These are phyloP conservation scores for Sclerotinia glacialis DNA, from an alignment of 2,329 filamentous ascomycete species.

Conservation along the genomic window DNA sequence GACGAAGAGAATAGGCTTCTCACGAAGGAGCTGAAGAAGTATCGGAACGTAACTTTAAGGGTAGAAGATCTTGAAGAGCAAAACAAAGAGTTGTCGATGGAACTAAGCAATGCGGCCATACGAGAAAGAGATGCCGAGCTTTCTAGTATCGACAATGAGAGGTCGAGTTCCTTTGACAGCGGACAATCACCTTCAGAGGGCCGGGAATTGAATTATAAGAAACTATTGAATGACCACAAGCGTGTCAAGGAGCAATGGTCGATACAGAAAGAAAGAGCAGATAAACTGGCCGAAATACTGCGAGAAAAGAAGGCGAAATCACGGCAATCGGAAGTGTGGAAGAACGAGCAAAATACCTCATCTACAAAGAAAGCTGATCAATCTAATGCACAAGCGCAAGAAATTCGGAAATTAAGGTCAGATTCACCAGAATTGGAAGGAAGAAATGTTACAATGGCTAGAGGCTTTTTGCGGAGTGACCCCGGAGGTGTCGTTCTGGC, in stretches of 20 bases:
- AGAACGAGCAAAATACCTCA: not conserved
- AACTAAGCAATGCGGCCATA: constrained; percentile 25
- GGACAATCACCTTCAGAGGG: not conserved
- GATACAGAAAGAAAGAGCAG: constrained; percentile 14
- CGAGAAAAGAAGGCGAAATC: constrained; percentile 3
- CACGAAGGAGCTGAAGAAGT: constrained; percentile 28
- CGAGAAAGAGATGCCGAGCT: constrained; percentile 12
- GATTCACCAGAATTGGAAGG: constrained; percentile 5
- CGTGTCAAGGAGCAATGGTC: constrained; percentile 18
- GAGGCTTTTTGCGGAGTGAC: not conserved
- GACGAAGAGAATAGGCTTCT: constrained; percentile 27
- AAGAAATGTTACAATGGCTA: not conserved
- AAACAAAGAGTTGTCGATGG: constrained; percentile 29
- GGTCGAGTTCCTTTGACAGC: not conserved
- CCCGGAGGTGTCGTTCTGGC: not conserved
- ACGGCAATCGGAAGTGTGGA: constrained; percentile 10
- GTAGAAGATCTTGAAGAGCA: constrained; percentile 31
- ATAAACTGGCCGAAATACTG: constrained; percentile 4
- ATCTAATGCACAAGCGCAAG: not conserved
- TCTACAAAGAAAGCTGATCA: not conserved
- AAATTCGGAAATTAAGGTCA: constrained; percentile 7
- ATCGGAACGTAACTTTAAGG: constrained; percentile 20
- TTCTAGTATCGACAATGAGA: constrained; percentile 13
- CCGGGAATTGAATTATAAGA: not conserved
- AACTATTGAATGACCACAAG: constrained; percentile 8